Conservation (phyloP, 1,284 basidiomycete species). For the Leucoagaricus sp. region DNA sequence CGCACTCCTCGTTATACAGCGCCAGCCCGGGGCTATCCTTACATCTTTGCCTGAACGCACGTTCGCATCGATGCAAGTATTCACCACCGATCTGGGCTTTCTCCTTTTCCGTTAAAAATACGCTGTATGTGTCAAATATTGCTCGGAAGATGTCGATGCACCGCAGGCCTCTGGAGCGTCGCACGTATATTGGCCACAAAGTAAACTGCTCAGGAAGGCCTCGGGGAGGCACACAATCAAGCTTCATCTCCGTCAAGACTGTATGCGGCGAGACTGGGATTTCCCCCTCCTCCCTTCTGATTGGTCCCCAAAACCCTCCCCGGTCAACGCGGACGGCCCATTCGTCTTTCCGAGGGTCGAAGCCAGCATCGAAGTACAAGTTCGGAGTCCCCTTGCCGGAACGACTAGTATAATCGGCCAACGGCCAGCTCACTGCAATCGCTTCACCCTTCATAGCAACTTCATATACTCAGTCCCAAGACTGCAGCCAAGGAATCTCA, state of each 20-base stretch:
- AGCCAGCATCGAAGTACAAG: slow-evolving; percentile 36
- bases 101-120: slow-evolving; percentile 45
- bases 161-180: slow-evolving; percentile 40
- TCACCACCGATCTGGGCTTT: slow-evolving; percentile 29
- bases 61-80: slow-evolving; percentile 35
- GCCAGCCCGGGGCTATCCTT: slow-evolving; percentile 37
- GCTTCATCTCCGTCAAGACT: slow-evolving; percentile 29
- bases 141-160: slow-evolving; percentile 56
- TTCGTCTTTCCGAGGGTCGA: slow-evolving; percentile 30
- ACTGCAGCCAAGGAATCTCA: not conserved
- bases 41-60: slow-evolving; percentile 47
- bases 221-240: slow-evolving; percentile 17
- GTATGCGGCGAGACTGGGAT: slow-evolving; percentile 27
- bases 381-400: slow-evolving; percentile 23
- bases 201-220: slow-evolving; percentile 23
- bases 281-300: slow-evolving; percentile 23
- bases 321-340: slow-evolving; percentile 24
- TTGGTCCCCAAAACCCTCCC: slow-evolving; percentile 19
- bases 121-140: slow-evolving; percentile 49
- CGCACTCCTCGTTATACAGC: slow-evolving; percentile 37
- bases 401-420: slow-evolving; percentile 27
- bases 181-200: slow-evolving; percentile 46
- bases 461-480: slow-evolving; percentile 4
- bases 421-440: slow-evolving; percentile 34
- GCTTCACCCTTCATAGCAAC: slow-evolving; percentile 28